Evolutionary conservation across 306 rosid species (phyloP).

Genomic region (Glycine latifolia): DNA sequence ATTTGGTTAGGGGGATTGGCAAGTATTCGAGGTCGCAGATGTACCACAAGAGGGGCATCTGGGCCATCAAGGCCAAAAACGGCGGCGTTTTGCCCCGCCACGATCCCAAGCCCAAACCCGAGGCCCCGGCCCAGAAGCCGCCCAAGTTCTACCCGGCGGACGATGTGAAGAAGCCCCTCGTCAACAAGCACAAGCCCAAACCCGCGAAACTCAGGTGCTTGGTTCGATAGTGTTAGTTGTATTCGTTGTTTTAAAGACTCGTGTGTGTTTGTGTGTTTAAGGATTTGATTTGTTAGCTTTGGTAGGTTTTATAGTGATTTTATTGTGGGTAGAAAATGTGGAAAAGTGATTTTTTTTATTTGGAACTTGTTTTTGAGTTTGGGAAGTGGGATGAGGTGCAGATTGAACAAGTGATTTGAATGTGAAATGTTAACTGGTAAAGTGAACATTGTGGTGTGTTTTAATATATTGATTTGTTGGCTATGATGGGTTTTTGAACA

Average conservation of each 20-base stretch:
- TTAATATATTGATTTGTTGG: background rate
- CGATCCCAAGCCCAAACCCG: slow-evolving; percentile 55
- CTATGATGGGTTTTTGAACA: background rate
- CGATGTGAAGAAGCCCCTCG: slow-evolving; percentile 64
- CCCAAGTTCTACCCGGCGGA: slow-evolving; percentile 70
- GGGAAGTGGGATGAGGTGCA: background rate
- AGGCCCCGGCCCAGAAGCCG: slow-evolving; percentile 41
- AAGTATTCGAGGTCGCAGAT: slow-evolving; percentile 64
- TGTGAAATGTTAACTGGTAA: background rate
- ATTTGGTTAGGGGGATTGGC: slow-evolving; percentile 62
- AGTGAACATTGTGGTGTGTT: background rate
- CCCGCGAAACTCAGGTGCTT: slow-evolving; percentile 64
- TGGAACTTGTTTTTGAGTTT: background rate
- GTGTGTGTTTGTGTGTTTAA: background rate
- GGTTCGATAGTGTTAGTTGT: background rate
- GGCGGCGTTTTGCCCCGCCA: slow-evolving; percentile 67
- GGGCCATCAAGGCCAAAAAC: slow-evolving; percentile 75
- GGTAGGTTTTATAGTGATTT: too few relatives aligned
- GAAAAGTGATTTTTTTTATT: too few relatives aligned
- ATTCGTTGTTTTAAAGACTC: background rate
- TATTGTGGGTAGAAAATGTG: background rate
- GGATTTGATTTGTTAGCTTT: background rate
- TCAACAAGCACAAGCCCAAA: slow-evolving; percentile 63
- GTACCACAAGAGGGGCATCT: slow-evolving; percentile 73
- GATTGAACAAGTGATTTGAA: background rate